Evolutionary conservation across 495 filamentous ascomycete genomes (phyloP).

Genomic region (Penicillium lagena): DNA sequence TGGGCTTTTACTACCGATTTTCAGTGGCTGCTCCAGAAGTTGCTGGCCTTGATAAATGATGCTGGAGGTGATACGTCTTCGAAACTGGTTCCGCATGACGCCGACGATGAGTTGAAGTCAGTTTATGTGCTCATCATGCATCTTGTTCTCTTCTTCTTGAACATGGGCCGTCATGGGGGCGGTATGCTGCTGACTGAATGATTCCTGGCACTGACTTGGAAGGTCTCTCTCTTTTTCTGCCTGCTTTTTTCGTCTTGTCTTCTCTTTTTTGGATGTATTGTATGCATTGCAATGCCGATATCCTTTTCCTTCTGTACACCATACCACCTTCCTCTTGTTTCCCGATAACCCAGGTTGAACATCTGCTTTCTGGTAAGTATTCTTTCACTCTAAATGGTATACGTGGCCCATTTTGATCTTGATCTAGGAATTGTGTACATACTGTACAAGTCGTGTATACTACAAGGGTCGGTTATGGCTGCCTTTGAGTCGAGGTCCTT

Average conservation of each 20-base stretch:
- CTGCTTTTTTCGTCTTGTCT: neutral
- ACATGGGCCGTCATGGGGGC: neutral
- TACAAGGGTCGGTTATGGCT: neutral
- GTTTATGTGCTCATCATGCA: neutral
- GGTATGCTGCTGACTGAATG: neutral
- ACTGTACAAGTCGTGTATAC: neutral
- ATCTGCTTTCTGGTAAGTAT: neutral
- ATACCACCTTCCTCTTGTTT: neutral
- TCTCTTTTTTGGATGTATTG: neutral
- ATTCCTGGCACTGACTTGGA: neutral
- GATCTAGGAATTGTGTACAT: neutral
- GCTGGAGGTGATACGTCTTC: neutral
- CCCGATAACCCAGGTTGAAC: neutral
- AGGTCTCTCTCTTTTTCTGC: neutral
- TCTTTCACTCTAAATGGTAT: neutral
- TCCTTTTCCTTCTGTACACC: neutral
- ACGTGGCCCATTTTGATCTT: neutral
- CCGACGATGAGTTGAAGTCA: neutral
- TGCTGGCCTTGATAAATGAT: neutral
- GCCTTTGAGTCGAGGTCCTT: neutral
- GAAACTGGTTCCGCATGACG: neutral
- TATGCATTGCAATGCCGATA: neutral
- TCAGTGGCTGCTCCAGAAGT: neutral
- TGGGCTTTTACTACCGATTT: neutral
- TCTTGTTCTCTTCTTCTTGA: neutral